These are phyloP conservation scores for Cucurbitaria berberidis DNA, from an alignment of 2,329 filamentous ascomycete species.

Conservation along the genomic window DNA sequence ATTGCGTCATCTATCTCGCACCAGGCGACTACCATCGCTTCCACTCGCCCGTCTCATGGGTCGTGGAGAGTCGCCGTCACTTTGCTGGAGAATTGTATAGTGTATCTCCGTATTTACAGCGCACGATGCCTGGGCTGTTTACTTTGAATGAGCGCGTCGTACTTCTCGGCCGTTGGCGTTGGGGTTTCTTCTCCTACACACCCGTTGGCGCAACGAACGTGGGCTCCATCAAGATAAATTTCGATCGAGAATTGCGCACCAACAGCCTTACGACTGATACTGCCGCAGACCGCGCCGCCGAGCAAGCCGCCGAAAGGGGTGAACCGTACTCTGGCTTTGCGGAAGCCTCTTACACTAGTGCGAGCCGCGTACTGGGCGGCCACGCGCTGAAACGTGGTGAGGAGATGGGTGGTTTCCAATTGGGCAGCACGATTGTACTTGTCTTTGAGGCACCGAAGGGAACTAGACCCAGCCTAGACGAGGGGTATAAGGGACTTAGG, in stretches of 20 bases:
- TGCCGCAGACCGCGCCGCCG: constrained; percentile 83
- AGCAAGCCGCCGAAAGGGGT: constrained; percentile 74
- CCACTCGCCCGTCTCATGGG: constrained; percentile 94
- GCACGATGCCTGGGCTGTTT: constrained; percentile 90
- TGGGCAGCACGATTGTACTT: constrained; percentile 92
- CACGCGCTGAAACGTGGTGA: constrained; percentile 86
- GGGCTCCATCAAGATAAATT: constrained; percentile 95
- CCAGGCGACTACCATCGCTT: constrained; percentile 99
- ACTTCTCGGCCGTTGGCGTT: constrained; percentile 90
- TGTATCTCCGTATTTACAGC: constrained; percentile 92
- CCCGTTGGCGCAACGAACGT: constrained; percentile 98
- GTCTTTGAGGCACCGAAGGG: constrained; percentile 92
- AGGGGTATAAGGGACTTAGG: constrained; percentile 60
- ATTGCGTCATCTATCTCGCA: constrained; percentile 92
- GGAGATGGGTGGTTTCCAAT: constrained; percentile 97
- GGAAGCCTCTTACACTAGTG: constrained; percentile 84
- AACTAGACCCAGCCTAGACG: constrained; percentile 60
- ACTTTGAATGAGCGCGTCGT: constrained; percentile 96
- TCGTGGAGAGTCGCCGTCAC: constrained; percentile 92
- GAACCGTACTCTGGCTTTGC: constrained; percentile 89
- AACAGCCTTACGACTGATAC: constrained; percentile 94
- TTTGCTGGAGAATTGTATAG: constrained; percentile 96
- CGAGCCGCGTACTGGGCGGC: constrained; percentile 78
- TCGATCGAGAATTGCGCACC: constrained; percentile 90
- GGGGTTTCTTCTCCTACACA: constrained; percentile 96